phyloP scores from a whole-genome alignment of 768 basidiomycete genomes.

The Boletus edulis region DNA sequence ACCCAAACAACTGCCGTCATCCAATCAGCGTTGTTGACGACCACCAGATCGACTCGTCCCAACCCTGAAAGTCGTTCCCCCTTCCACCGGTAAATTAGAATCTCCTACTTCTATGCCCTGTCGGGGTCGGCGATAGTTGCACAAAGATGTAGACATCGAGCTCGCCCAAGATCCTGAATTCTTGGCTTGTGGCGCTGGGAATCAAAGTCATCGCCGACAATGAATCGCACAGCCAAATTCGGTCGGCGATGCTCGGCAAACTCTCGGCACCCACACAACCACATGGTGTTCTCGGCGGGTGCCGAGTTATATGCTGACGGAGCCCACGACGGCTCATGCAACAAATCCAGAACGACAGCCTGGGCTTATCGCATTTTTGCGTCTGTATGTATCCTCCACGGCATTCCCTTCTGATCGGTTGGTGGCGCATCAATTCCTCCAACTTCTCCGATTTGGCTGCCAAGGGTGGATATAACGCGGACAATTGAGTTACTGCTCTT shows the following conservation, averaged over 20 bases:
- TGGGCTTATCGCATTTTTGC: no score
- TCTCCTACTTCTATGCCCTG: not conserved
- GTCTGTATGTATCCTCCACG: no score
- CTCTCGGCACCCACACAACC: not conserved
- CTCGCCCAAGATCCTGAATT: not conserved
- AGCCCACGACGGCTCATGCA: no score
- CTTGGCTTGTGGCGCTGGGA: not conserved
- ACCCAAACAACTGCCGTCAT: constrained; percentile 14
- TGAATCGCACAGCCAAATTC: not conserved
- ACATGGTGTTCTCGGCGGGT: not conserved
- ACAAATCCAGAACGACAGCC: no score
- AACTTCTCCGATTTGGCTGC: no score
- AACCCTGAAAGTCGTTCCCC: not conserved
- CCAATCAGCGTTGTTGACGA: constrained; percentile 13
- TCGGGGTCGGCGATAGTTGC: not conserved
- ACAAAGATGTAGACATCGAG: not conserved
- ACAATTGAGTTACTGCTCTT: not conserved
- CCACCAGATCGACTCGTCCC: not conserved
- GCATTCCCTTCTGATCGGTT: no score
- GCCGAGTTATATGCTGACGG: not conserved
- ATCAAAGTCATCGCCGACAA: not conserved
- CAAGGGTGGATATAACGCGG: no score
- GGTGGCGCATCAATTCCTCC: no score
- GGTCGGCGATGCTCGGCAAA: not conserved
- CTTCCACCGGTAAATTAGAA: not conserved